Conservation (phyloP, 495 filamentous ascomycete genomes). For the Staphylotrichum tortipilum region DNA sequence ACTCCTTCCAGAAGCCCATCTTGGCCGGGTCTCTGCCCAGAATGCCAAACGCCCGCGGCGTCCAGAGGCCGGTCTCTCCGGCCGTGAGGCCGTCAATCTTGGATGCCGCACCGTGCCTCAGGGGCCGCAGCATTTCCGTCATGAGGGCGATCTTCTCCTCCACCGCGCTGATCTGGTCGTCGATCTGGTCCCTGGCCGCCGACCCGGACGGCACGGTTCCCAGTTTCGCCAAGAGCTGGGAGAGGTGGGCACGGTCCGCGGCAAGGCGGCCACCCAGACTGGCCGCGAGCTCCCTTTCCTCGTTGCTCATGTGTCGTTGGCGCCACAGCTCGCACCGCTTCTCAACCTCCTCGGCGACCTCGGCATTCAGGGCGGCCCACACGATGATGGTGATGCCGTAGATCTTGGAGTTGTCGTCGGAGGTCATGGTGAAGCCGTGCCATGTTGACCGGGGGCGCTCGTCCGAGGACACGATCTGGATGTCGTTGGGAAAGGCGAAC, state of each 20-base stretch:
- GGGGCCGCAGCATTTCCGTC: conserved; percentile 87
- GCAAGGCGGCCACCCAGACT: conserved; percentile 87
- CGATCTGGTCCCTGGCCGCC: conserved; percentile 67
- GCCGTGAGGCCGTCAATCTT: conserved; percentile 96
- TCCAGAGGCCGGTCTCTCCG: conserved; percentile 95
- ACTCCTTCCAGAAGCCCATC: conserved; percentile 97
- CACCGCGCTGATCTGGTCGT: conserved; percentile 89
- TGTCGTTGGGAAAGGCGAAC: conserved; percentile 98
- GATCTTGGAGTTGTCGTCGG: conserved; percentile 78
- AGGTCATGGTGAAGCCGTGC: conserved; percentile 99
- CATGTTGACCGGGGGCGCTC: conserved; percentile 88
- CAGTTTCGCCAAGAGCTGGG: conserved; percentile 72
- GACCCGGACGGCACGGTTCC: conserved; percentile 73
- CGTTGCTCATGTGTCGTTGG: conserved; percentile 88
- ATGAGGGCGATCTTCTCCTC: conserved; percentile 96
- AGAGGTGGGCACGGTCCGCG: conserved; percentile 82
- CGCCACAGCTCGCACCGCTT: conserved; percentile 90
- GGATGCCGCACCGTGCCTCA: conserved; percentile 86
- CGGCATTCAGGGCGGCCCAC: conserved; percentile 79
- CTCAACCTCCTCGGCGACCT: conserved; percentile 81
- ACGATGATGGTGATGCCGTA: conserved; percentile 88
- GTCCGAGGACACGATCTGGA: conserved; percentile 91
- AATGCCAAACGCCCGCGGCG: conserved; percentile 87
- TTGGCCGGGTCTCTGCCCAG: conserved; percentile 76
- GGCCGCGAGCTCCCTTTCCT: conserved; percentile 87